These are phyloP conservation scores for Xylaria sp. DNA, from an alignment of 2,329 filamentous ascomycete genomes.

Conservation along the genomic window DNA sequence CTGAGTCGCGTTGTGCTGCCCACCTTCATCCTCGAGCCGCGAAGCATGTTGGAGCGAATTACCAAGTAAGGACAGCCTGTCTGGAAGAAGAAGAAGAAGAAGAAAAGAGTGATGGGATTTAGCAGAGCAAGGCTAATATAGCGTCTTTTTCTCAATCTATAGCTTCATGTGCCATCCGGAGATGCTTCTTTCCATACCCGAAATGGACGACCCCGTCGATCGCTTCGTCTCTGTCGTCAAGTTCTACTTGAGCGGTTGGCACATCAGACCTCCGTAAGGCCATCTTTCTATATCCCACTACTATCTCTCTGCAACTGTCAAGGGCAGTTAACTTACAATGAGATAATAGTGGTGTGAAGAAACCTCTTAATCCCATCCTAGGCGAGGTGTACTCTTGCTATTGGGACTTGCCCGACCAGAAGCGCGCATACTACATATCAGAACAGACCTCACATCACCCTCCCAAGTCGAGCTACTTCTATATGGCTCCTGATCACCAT, in stretches of 20 bases:
- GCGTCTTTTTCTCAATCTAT: constrained; percentile 26
- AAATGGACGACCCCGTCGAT: constrained; percentile 87
- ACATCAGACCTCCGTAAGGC: constrained; percentile 93
- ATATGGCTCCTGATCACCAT: constrained; percentile 92
- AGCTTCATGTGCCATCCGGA: constrained; percentile 99
- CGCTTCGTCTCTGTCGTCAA: constrained; percentile 96
- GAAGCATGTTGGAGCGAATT: constrained; percentile 98
- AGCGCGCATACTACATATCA: constrained; percentile 92
- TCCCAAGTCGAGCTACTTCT: constrained; percentile 99
- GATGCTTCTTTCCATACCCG: constrained; percentile 87
- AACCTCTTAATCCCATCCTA: constrained; percentile 94
- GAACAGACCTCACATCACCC: constrained; percentile 99
- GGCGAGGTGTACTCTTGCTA: constrained; percentile 96
- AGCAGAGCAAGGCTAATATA: constrained; percentile 30
- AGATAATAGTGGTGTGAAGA: constrained; percentile 85
- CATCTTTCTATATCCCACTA: not conserved
- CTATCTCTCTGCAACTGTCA: constrained; percentile 23
- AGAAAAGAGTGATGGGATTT: not conserved
- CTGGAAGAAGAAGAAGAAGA: too few relatives aligned
- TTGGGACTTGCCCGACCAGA: constrained; percentile 89
- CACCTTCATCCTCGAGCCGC: constrained; percentile 96
- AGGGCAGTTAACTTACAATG: constrained; percentile 29
- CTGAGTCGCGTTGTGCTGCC: constrained; percentile 93
- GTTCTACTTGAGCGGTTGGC: constrained; percentile 98
- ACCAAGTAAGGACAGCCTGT: constrained; percentile 78